Conservation (phyloP, 2,329 filamentous ascomycete genomes). For the Talaromyces sp. region DNA sequence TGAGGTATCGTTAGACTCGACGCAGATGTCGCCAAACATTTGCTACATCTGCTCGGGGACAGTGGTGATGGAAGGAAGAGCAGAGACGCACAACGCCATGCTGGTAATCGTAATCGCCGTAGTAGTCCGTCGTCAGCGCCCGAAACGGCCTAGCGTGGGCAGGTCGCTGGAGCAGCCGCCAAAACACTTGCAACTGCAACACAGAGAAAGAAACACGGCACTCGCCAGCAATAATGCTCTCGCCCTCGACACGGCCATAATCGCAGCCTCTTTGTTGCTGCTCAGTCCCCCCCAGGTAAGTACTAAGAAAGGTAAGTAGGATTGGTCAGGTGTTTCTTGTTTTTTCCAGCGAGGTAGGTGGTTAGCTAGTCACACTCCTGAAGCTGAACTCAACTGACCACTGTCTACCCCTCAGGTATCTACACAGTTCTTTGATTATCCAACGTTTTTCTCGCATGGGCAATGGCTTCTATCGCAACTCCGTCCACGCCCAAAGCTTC, state of each 20-base stretch:
- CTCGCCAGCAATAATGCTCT: background rate
- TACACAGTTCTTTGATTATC: background rate
- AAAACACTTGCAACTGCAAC: background rate
- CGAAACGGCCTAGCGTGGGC: background rate
- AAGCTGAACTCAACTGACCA: background rate
- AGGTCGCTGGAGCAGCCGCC: background rate
- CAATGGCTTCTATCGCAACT: slow-evolving; percentile 30
- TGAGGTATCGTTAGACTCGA: slow-evolving; percentile 8
- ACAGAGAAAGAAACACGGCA: background rate
- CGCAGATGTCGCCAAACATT: slow-evolving; percentile 10
- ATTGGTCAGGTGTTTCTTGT: background rate
- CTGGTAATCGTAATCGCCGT: too few relatives aligned
- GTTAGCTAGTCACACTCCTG: background rate
- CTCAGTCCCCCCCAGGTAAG: background rate
- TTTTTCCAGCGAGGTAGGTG: background rate
- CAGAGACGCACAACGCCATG: background rate
- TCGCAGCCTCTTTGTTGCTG: background rate
- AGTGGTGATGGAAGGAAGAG: background rate
- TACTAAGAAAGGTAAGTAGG: background rate
- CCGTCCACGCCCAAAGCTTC: slow-evolving; percentile 37
- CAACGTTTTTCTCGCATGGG: too few relatives aligned
- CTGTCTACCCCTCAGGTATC: background rate
- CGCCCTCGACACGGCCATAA: background rate
- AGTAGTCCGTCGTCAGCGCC: background rate
- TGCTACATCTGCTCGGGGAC: background rate